Base-by-base conservation (phyloP, 257 asterid genomes). In the Pogostemon cablin region DNA sequence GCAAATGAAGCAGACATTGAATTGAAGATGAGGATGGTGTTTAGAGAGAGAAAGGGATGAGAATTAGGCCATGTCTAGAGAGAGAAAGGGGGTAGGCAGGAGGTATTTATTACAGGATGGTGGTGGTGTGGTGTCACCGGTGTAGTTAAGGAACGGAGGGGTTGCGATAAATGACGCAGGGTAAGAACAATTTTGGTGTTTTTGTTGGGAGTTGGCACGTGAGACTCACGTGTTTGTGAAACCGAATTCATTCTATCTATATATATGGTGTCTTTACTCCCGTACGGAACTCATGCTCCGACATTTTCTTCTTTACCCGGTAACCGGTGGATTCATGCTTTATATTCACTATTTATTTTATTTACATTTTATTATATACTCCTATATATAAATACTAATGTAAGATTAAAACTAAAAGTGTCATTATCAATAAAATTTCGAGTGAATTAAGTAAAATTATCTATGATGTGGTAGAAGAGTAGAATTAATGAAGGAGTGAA, bases 1-100 rank as follows among this genome's bases (percentile, higher is more conserved):
- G 84, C 44, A 3, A 64, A 67, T 2, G 65, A 41, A 58, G 66
- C 37, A 17, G 89, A 79, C 97, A 90, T 90, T 6, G 32, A 25
- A 25, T 35, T 17, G 59, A 44, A 8, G 50, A 54, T 8, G 3
- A 9, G 57, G 15, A 37, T 4, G 9, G 37, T 48, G 17, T 75
- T 11, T 56, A 62, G 62, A 71, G 70, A 62, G 83, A 50, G 77
- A 70, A 64, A 72, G 72, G 78, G 44, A 38, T 72, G 20, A 48
- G 5, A 69, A 50, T 79, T 56, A 63, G 40, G 74, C 67, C 68
- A 72, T 57, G 56, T n/a, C 32, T 71, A 44, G 69, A 53, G 72
- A 61, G 74, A 71, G 79, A 75, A 50, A 67, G 76, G 9, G 72
- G 62, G 72, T 17, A 43, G 67, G 32, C 32, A 20, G 43, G 52